These are phyloP conservation scores for Hibiscus syriacus DNA, from an alignment of 345 rosid species.

Conservation along the genomic window DNA sequence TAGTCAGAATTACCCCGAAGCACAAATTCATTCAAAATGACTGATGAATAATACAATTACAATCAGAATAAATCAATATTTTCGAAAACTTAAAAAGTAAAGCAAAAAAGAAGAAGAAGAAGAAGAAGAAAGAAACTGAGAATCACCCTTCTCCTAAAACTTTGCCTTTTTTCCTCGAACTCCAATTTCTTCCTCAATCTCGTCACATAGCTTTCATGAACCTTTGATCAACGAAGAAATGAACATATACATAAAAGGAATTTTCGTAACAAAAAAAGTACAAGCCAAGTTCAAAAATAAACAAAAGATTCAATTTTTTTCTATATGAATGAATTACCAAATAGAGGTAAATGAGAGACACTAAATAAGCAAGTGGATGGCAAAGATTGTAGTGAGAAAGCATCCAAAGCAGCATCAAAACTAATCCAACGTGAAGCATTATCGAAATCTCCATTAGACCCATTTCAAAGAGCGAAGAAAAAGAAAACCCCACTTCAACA, in stretches of 20 bases:
- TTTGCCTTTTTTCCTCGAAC: conserved; percentile 57
- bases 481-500: not conserved
- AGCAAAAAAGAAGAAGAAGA: not conserved
- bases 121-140: not conserved
- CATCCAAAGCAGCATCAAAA: conserved; percentile 53
- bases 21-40: too few relatives aligned
- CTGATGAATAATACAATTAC: too few relatives aligned
- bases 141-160: conserved; percentile 65
- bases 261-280: not conserved
- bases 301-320: not conserved
- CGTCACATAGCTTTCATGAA: conserved; percentile 60
- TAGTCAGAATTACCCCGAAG: not conserved
- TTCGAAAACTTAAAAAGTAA: not conserved
- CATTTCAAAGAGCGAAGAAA: not conserved
- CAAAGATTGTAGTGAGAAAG: conserved; percentile 49
- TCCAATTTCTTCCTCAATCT: conserved; percentile 53
- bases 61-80: not conserved
- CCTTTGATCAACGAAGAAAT: conserved; percentile 28
- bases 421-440: conserved; percentile 69
- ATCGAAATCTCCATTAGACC: conserved; percentile 42
- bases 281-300: not conserved
- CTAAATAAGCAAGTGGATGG: conserved; percentile 45
- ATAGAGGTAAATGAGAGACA: conserved; percentile 60
- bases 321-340: conserved; percentile 38
- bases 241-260: not conserved